These are phyloP conservation scores for Areca catechu DNA, from an alignment of 176 grass and related monocot species.

Conservation along the genomic window DNA sequence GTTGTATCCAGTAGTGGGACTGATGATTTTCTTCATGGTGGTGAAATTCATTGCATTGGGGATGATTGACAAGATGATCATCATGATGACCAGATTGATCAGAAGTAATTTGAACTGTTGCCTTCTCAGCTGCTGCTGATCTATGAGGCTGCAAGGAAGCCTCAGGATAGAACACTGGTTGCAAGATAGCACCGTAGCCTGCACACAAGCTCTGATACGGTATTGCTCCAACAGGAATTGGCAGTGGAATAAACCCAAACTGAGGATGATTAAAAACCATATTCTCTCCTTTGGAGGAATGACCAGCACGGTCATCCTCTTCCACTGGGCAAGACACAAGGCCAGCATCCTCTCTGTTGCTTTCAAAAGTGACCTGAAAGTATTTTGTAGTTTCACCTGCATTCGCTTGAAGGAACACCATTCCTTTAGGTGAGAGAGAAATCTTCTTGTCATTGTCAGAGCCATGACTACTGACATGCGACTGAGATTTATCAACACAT, in stretches of 20 bases:
- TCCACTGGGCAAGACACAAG: conserved; percentile 31
- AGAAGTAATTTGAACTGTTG: conserved; percentile 28
- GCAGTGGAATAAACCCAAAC: conserved; percentile 65
- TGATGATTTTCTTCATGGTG: conserved; percentile 35
- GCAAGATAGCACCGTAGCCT: conserved; percentile 46
- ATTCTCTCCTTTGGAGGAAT: conserved; percentile 36
- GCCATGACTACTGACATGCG: not conserved
- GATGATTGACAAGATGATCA: conserved; percentile 18
- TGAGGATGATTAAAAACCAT: conserved; percentile 24
- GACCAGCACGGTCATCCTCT: conserved; percentile 38
- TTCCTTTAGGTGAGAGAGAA: conserved; percentile 22
- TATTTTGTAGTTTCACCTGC: conserved; percentile 22
- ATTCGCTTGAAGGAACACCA: conserved; percentile 21
- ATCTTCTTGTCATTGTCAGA: conserved; percentile 17
- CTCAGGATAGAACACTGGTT: conserved; percentile 50
- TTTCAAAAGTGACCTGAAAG: conserved; percentile 29
- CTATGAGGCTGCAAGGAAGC: conserved; percentile 36
- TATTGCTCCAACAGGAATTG: conserved; percentile 55
- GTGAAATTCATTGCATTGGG: conserved; percentile 20
- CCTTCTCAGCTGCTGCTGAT: conserved; percentile 28
- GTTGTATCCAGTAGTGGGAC: conserved; percentile 28
- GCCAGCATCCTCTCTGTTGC: conserved; percentile 18
- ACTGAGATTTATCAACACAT: conserved; percentile 22
- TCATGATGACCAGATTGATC: conserved; percentile 35
- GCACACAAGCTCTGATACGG: conserved; percentile 33